Base-by-base conservation (phyloP, 495 filamentous ascomycete species). In the Penicillium cosmopolitanum region DNA sequence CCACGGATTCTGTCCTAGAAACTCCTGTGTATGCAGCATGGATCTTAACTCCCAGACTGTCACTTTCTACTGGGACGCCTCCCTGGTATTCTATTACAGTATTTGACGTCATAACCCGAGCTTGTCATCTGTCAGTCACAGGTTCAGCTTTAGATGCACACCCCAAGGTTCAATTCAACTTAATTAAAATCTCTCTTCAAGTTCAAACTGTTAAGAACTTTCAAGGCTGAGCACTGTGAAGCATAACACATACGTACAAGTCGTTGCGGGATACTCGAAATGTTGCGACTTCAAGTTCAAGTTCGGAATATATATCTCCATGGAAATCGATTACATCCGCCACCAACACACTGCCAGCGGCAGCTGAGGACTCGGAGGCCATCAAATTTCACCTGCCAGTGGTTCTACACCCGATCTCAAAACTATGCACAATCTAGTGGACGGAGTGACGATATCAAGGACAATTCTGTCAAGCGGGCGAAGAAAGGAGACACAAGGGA, bases 401-500 rank as follows among this genome's bases (percentile, higher is more conserved):
- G 18, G 23, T 5, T 10, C 3, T 28, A 15, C 46, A 1, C 6
- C 9, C 18, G 6, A 12, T 43, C 58, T 23, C 70, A 63, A 35
- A 53, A 66, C 16, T 60, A 70, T 42, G 51, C 58, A 31, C 46
- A 48, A 2, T 48, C 46, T 6, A 48, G 46, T n/a, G 46, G 46
- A 28, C 18, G 23, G 12, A 48, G 23, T 31, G 35, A 40, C 34
- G 51, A 36, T 10, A 15, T n/a, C 19, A 12, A 77, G 9, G 74
- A 80, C 11, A 73, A 80, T 58, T 61, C 61, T 15, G 61, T 65
- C 15, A 66, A 73, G 35, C 69, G 79, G 21, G 63, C 65, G 1
- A 61, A 82, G 47, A 67, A 69, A 25, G 73, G 78, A 5, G 82
- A 88, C 38, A 70, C 64, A 2, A 65, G 68, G 3, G 75, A 80